These are phyloP conservation scores for Kondoa subrosea DNA, from an alignment of 768 basidiomycete species.

Conservation along the genomic window DNA sequence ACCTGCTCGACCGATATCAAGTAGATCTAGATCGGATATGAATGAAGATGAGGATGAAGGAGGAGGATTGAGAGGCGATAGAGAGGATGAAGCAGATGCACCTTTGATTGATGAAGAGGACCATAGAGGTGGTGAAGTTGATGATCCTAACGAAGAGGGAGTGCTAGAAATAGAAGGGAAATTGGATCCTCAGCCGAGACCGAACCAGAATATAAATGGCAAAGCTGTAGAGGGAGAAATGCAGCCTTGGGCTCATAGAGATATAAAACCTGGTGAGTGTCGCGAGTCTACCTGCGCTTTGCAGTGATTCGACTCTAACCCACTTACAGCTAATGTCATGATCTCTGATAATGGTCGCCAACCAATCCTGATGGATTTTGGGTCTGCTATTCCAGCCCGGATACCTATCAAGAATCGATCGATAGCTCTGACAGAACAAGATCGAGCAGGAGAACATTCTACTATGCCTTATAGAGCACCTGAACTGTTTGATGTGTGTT, in stretches of 20 bases:
- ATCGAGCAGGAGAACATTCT: slow-evolving; percentile 91
- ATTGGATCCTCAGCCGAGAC: not conserved
- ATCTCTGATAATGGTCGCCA: slow-evolving; percentile 67
- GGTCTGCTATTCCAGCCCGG: slow-evolving; percentile 72
- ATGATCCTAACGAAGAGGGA: slow-evolving; percentile 11
- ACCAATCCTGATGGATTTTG: slow-evolving; percentile 97
- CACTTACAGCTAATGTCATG: slow-evolving; percentile 60
- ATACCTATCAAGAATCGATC: slow-evolving; percentile 63
- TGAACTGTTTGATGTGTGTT: slow-evolving; percentile 66
- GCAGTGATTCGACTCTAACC: not conserved
- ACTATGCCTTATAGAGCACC: slow-evolving; percentile 98
- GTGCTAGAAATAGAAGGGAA: slow-evolving; percentile 1
- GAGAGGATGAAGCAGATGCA: slow-evolving; percentile 9
- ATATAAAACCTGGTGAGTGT: slow-evolving; percentile 46
- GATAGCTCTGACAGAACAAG: slow-evolving; percentile 82
- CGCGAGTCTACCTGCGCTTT: not conserved
- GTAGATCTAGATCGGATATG: not conserved
- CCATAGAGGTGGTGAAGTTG: slow-evolving; percentile 11
- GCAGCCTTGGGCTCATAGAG: slow-evolving; percentile 86
- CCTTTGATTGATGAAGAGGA: slow-evolving; percentile 11
- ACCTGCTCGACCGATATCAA: not conserved
- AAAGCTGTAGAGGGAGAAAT: slow-evolving; percentile 35
- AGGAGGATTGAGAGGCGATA: slow-evolving; percentile 28
- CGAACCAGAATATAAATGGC: not conserved
- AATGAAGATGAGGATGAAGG: slow-evolving; percentile 33